These are phyloP conservation scores for Apiotrichum sp. DNA, from an alignment of 1,284 basidiomycete genomes.

Conservation along the genomic window DNA sequence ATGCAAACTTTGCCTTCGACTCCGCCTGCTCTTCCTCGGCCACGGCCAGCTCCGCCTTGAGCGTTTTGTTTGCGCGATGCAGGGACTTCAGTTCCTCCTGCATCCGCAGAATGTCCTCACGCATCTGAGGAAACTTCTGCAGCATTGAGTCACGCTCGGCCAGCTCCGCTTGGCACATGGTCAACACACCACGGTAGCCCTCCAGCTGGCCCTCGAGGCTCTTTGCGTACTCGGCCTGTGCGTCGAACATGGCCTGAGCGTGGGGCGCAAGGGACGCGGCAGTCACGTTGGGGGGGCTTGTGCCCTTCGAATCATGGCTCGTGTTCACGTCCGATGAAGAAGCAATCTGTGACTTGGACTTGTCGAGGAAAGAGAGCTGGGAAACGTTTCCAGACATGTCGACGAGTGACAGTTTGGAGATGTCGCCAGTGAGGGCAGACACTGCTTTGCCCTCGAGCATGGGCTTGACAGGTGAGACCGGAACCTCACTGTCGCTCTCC, in stretches of 20 bases:
- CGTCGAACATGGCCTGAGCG: background rate
- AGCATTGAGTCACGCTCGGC: background rate
- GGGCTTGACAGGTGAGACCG: background rate
- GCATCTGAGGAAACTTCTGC: background rate
- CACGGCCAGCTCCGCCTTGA: background rate
- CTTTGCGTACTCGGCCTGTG: background rate
- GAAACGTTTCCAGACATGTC: background rate
- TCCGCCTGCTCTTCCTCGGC: background rate
- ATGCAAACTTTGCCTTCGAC: background rate
- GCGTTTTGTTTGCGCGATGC: background rate
- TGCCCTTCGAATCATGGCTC: too few relatives aligned
- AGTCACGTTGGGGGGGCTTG: background rate
- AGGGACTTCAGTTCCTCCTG: background rate
- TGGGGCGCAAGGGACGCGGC: background rate
- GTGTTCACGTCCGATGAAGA: background rate
- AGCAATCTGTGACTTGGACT: background rate
- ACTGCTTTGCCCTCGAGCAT: background rate
- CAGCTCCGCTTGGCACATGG: background rate
- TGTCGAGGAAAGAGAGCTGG: background rate
- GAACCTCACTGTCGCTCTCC: constrained; percentile 1
- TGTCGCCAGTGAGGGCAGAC: background rate
- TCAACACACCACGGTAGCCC: background rate
- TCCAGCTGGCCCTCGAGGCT: background rate
- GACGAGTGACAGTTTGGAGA: background rate
- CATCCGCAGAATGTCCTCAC: background rate